These are phyloP conservation scores for Naganishia vaughanmartiniae DNA, from an alignment of 768 basidiomycete genomes.

Conservation along the genomic window DNA sequence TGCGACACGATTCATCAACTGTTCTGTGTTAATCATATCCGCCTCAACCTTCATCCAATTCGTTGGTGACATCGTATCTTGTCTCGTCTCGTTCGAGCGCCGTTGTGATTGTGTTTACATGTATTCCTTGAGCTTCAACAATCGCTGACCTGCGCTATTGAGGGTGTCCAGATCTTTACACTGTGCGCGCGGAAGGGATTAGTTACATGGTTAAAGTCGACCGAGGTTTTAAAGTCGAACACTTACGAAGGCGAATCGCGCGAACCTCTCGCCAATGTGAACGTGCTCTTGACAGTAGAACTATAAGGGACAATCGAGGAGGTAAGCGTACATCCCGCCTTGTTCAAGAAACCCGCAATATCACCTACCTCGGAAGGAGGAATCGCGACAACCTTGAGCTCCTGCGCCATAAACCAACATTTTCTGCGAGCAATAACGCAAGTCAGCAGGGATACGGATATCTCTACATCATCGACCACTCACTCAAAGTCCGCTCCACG, in stretches of 20 bases:
- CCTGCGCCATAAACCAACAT: conserved; percentile 92
- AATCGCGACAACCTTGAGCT: conserved; percentile 86
- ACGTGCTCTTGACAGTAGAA: conserved; percentile 90
- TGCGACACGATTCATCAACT: no score
- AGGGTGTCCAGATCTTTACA: conserved; percentile 92
- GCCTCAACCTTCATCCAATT: no score
- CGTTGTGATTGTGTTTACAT: conserved; percentile 43
- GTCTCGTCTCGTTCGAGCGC: background rate
- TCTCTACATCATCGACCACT: conserved; percentile 32
- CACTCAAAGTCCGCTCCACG: conserved; percentile 85
- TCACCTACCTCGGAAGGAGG: conserved; percentile 83
- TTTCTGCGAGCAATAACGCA: conserved; percentile 58
- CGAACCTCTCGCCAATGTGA: conserved; percentile 78
- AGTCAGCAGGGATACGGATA: background rate
- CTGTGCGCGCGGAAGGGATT: conserved; percentile 54
- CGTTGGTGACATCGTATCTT: no score
- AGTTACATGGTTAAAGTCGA: background rate
- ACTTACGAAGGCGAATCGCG: conserved; percentile 67
- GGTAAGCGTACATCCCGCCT: background rate
- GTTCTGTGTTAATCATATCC: no score
- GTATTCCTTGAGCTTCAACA: conserved; percentile 71
- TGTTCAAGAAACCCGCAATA: conserved; percentile 2
- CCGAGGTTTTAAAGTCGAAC: background rate
- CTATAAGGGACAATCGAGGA: conserved; percentile 52
- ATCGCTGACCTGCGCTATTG: conserved; percentile 72